Evolutionary conservation across 2,329 filamentous ascomycete genomes (phyloP), one percentile per base, ranked within the genome.

Genomic region (Cadophora sp.): DNA sequence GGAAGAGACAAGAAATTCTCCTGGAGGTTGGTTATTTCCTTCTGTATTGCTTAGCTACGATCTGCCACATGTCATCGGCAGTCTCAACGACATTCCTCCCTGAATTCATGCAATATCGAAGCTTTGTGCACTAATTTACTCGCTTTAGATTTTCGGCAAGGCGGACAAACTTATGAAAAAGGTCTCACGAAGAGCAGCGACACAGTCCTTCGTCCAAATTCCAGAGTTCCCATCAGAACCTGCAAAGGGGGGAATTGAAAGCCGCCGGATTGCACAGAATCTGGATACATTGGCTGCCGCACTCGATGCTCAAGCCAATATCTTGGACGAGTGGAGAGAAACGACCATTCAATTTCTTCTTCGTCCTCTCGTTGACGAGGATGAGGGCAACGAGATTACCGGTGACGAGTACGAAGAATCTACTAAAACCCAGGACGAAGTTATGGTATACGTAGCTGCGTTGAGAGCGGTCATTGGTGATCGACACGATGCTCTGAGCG

Each of bases 391-490:
- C 11, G 93, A 97, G 67, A 86, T 89, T 2, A 95, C 93, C 12
- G 96, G 96, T 27, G 91, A 97, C 68, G 96, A 98, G 77, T 96
- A 97, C 71, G 92, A 93, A 73, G 88, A 92, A 37, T 97, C 95
- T 0, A 93, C 94, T 0, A 92, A 92, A 77, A 86, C 91, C 56
- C 95, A 98, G 79, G 95, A 97, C 69, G 89, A 97, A 76, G 87
- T 97, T 51, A 92, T 95, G 79, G 92, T 92, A 7, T 97, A 97
- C 76, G 91, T 97, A 67, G 89, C 94, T 76, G 89, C 88, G 9
- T 83, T 97, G 31, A 87, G 93, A 68, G 88, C 91, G 0, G 84
- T 91, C 59, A 86, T 96, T 66, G 90, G 92, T 7, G 94, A 98
- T 79, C 89, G 95, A 14, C 88, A 91, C 71, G 88, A 91, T 71